Evolutionary conservation across 305 asterid genomes (phyloP).

Genomic region (Solanum aculeatissimum): DNA sequence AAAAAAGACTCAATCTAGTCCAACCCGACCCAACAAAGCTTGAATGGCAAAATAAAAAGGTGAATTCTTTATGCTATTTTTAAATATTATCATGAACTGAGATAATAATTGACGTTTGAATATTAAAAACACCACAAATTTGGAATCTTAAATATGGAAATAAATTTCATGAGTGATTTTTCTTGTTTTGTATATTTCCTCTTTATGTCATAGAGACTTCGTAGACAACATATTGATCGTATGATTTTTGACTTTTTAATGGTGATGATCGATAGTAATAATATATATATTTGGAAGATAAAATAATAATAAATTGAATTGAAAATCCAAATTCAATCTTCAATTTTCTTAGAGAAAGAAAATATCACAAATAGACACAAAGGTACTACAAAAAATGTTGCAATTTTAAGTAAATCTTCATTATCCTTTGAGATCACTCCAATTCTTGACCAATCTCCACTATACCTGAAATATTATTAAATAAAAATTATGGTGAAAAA

Average conservation of each 20-base stretch:
- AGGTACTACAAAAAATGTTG: conserved; percentile 66
- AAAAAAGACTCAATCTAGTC: rapidly evolving
- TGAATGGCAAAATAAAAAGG: not conserved
- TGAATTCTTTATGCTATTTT: not conserved
- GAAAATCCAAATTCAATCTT: conserved; percentile 4
- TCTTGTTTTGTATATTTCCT: not conserved
- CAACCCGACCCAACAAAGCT: not conserved
- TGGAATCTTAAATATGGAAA: too few relatives aligned
- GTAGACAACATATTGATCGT: not conserved
- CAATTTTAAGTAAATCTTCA: conserved; percentile 57
- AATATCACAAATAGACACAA: conserved; percentile 41
- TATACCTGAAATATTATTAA: conserved; percentile 38
- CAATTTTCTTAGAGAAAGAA: conserved; percentile 16
- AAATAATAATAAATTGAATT: not conserved
- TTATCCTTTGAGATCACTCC: conserved; percentile 56
- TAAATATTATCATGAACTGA: not conserved
- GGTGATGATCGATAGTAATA: not conserved
- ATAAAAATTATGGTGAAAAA: not conserved
- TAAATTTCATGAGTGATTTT: not conserved
- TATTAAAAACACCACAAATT: too few relatives aligned
- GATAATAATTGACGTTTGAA: not conserved
- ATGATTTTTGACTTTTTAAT: not conserved
- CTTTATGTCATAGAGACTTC: not conserved
- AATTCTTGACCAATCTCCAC: conserved; percentile 97
- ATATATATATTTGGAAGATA: not conserved